Base-by-base conservation (phyloP, 2,329 filamentous ascomycete species). In the Exserohilum rostratum region DNA sequence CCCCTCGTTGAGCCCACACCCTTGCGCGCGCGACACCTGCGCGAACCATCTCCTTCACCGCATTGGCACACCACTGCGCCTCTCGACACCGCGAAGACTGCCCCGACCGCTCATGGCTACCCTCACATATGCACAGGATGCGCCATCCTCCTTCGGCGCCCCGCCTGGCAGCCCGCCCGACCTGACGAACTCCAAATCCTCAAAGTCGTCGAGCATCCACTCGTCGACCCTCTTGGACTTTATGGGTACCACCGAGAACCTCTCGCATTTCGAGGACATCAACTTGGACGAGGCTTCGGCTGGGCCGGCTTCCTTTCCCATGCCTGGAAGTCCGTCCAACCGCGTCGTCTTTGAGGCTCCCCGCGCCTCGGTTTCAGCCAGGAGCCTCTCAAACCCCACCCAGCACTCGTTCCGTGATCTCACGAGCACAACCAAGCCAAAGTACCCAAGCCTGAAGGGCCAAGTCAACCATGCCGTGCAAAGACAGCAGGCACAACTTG, bases 191-290 rank as follows among this genome's bases (percentile, higher is more conserved):
- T 96, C 91, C 57, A 96, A 93, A 76, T 95, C 91, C 59, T 96
- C 91, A 62, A 96, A 95, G 77, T 92, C 91, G 25, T 96, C 91
- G 5, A 96, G 91, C 45, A 90, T 93, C 68, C 89, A 88, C 65
- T 96, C 92, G 33, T 87, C 89, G 52, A 87, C 85, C 58, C 89
- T 86, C 67, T 89, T 91, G 67, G 90, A 90, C 64, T 70, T 75
- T 42, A 73, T 76, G 56, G 71, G 73, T 65, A 76, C 78, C 22
- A 86, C 88, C 68, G 90, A 55, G 49, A 55, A 96, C 70, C 85
- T 89, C 53, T 87, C 86, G 60, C 87, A 97, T 73, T 97, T 97
- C 68, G 93, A 98, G 74, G 93, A 97, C 62, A 96, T 97, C 72
- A 91, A 90, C 11, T 85, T 98, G 27, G 89, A 92, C 56, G 88